phyloP scores from a whole-genome alignment of 2,329 filamentous ascomycete species.

The Zymoseptoria pseudotritici region DNA sequence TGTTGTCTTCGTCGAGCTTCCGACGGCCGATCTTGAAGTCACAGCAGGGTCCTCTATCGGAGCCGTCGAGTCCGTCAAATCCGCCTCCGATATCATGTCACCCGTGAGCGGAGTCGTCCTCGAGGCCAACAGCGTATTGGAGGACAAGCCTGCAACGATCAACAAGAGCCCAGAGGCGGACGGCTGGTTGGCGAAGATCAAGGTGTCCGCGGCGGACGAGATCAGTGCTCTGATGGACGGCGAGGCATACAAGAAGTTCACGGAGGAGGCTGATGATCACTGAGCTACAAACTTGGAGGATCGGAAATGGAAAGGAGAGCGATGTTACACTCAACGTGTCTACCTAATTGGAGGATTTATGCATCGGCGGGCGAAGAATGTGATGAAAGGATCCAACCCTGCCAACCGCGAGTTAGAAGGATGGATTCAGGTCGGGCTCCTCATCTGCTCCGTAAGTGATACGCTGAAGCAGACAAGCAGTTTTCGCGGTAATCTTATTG shows the following conservation, averaged over 20 bases:
- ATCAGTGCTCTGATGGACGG: constrained; percentile 69
- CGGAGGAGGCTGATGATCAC: constrained; percentile 40
- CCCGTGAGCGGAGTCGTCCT: constrained; percentile 72
- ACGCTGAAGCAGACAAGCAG: background rate
- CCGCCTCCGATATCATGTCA: constrained; percentile 92
- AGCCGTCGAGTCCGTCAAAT: constrained; percentile 96
- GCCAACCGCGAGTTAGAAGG: background rate
- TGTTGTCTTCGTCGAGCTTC: constrained; percentile 95
- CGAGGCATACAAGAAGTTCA: constrained; percentile 71
- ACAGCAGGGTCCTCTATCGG: constrained; percentile 76
- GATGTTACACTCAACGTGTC: background rate
- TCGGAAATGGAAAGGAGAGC: background rate
- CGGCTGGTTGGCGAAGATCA: constrained; percentile 88
- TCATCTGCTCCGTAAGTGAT: background rate
- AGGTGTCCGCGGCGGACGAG: constrained; percentile 63
- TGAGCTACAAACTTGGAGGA: background rate
- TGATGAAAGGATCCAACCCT: background rate
- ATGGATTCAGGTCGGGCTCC: background rate
- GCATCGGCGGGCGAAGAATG: background rate
- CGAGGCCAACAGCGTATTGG: constrained; percentile 65
- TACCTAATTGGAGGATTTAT: background rate
- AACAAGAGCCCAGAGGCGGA: constrained; percentile 86
- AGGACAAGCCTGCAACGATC: constrained; percentile 79
- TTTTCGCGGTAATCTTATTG: background rate
- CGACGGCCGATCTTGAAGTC: constrained; percentile 61